Evolutionary conservation across 208 protist species (phyloP).

Genomic region (Acanthamoeba royreba): DNA sequence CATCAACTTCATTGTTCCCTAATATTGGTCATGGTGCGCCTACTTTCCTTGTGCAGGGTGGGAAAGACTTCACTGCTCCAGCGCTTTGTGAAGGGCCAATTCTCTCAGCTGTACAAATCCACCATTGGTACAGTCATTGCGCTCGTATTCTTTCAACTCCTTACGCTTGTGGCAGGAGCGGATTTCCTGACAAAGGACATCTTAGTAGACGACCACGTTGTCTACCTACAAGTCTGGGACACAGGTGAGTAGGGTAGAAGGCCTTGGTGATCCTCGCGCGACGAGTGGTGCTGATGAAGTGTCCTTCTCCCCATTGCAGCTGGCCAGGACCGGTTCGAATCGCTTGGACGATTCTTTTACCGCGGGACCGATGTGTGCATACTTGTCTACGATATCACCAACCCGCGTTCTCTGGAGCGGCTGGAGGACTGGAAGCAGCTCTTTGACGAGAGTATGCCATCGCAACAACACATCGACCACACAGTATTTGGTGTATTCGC

Average conservation of each 20-base stretch:
- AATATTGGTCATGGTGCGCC: too few relatives aligned
- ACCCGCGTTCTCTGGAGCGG: background rate
- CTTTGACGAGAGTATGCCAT: background rate
- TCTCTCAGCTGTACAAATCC: background rate
- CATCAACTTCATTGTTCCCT: too few relatives aligned
- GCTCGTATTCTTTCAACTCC: too few relatives aligned
- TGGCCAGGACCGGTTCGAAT: background rate
- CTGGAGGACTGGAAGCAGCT: background rate
- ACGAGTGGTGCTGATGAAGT: background rate
- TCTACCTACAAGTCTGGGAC: background rate
- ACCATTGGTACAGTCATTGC: background rate
- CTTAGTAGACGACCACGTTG: background rate
- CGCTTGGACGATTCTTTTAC: background rate
- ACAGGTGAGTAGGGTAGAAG: background rate
- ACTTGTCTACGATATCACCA: background rate
- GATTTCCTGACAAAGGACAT: background rate
- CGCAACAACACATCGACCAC: background rate
- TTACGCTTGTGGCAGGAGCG: background rate
- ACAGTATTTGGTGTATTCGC: constrained; percentile 71
- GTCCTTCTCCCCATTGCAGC: background rate
- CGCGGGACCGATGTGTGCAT: background rate
- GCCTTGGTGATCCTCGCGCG: too few relatives aligned
- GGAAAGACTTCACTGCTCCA: constrained; percentile 11
- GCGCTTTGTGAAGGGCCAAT: background rate
- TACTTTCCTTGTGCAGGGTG: too few relatives aligned